Evolutionary conservation across 2,329 filamentous ascomycete genomes (phyloP).

Genomic region (Sclerotiophoma versabilis): DNA sequence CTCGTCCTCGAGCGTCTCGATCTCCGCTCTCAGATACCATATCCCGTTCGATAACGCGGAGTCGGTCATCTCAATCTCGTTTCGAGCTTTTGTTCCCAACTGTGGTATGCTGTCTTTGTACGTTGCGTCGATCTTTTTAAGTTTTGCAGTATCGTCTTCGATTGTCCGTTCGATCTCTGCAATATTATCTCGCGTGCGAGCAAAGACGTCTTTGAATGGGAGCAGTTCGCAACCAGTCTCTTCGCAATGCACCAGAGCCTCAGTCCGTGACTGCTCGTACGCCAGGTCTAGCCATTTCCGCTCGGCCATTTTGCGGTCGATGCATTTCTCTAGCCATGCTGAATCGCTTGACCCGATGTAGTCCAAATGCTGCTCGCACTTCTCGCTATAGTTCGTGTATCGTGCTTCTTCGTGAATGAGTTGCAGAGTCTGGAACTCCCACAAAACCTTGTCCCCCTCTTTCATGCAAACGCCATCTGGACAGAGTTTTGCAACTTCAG

Average conservation of each 20-base stretch:
- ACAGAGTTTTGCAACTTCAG: conserved; percentile 6
- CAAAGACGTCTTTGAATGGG: neutral
- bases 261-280: conserved; percentile 10
- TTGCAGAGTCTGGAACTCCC: conserved; percentile 15
- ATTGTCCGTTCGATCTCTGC: neutral
- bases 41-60: neutral
- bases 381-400: neutral
- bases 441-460: conserved; percentile 16
- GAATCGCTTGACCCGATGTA: neutral
- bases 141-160: neutral
- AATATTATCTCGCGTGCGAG: neutral
- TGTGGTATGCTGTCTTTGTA: neutral
- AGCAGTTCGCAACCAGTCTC: conserved; percentile 3
- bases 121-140: neutral
- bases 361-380: neutral
- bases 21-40: neutral
- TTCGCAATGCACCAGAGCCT: conserved; percentile 14
- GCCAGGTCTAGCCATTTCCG: conserved; percentile 15
- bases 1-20: neutral
- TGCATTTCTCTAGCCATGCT: conserved; percentile 10
- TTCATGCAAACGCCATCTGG: conserved; percentile 6
- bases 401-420: conserved; percentile 7
- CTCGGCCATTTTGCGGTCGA: neutral
- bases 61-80: neutral
- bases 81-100: neutral